phyloP scores from a whole-genome alignment of 345 rosid genomes.

The Eutrema heterophyllum region DNA sequence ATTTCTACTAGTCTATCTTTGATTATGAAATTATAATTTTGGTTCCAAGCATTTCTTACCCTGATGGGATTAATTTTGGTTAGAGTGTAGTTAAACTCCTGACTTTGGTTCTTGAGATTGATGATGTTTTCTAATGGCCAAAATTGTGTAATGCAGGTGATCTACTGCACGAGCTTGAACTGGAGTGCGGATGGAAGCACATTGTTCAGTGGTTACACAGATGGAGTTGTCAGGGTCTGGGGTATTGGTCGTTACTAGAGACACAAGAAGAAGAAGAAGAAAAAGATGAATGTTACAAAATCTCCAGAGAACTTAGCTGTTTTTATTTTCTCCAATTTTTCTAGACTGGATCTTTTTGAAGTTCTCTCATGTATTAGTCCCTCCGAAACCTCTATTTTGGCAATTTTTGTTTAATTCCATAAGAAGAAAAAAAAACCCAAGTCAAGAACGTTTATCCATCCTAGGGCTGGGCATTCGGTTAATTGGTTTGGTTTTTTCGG shows the following conservation, averaged over 20 bases:
- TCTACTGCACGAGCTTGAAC: constrained; percentile 76
- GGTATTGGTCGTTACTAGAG: constrained; percentile 68
- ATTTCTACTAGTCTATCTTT: neutral
- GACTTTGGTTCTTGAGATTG: neutral
- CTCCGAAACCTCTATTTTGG: constrained; percentile 6
- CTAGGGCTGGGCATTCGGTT: too few relatives aligned
- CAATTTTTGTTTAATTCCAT: constrained; percentile 18
- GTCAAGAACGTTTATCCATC: neutral
- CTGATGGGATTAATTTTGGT: too few relatives aligned
- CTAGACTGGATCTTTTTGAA: constrained; percentile 11
- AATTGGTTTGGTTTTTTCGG: too few relatives aligned
- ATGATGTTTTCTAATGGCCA: neutral
- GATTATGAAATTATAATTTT: neutral
- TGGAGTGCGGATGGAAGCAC: constrained; percentile 93
- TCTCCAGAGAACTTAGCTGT: neutral
- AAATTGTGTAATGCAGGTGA: constrained; percentile 44
- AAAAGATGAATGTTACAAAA: neutral
- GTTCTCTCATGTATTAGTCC: neutral
- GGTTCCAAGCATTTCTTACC: too few relatives aligned
- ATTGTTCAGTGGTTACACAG: constrained; percentile 80
- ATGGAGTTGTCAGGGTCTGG: constrained; percentile 89
- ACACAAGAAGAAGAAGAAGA: neutral
- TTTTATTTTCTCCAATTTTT: constrained; percentile 6
- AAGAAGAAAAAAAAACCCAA: neutral
- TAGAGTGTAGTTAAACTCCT: neutral